These are phyloP conservation scores for Serendipita sp. DNA, from an alignment of 768 basidiomycete species.

Conservation along the genomic window DNA sequence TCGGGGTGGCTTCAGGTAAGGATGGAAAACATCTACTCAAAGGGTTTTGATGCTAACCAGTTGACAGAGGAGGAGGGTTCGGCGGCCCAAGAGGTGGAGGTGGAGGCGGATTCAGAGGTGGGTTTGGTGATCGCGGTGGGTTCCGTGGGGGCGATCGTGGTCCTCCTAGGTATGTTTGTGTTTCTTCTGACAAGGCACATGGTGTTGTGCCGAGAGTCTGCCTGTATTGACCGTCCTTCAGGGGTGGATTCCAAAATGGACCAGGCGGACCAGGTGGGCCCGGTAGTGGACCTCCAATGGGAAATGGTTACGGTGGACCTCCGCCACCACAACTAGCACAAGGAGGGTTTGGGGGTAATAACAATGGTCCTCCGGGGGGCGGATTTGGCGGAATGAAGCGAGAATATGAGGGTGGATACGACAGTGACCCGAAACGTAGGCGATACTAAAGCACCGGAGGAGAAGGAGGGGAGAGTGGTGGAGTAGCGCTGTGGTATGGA, in stretches of 20 bases:
- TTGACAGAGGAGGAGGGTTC: constrained; percentile 5
- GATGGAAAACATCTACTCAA: neutral
- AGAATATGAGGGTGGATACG: constrained; percentile 3
- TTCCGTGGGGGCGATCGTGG: constrained; percentile 16
- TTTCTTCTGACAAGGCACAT: constrained; percentile 9
- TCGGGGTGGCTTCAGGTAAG: neutral
- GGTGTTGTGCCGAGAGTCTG: neutral
- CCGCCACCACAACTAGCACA: neutral
- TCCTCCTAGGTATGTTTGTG: constrained; percentile 7
- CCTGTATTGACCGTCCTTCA: neutral
- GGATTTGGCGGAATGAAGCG: constrained; percentile 3
- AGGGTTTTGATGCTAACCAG: neutral
- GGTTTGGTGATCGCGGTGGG: constrained; percentile 20
- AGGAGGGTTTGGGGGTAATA: neutral
- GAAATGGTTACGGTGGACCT: neutral
- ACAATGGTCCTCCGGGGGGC: neutral
- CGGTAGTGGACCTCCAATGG: neutral
- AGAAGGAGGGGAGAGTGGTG: too few relatives aligned
- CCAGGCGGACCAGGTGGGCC: neutral
- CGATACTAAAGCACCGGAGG: neutral
- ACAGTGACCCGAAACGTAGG: constrained; percentile 9
- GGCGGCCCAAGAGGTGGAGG: constrained; percentile 14
- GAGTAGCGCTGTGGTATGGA: too few relatives aligned
- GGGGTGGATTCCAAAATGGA: neutral
- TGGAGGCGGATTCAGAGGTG: constrained; percentile 21